Evolutionary conservation across 805 yeast species (phyloP), one percentile per base, ranked within the genome.

Genomic region (Wickerhamiella kurtzmanii): DNA sequence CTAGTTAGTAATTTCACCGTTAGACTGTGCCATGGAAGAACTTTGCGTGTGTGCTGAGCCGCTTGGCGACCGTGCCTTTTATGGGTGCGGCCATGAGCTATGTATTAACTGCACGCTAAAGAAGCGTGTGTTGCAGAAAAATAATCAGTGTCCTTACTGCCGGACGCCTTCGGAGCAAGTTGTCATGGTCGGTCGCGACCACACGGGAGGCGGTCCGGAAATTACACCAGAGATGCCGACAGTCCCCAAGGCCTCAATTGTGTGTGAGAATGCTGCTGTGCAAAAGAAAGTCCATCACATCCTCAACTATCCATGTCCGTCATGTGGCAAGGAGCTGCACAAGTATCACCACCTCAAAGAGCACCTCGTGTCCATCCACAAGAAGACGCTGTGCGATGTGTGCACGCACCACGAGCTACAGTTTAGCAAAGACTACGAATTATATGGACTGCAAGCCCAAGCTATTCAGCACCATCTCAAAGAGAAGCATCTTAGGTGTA

Each of bases 41-140:
- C 88, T 96, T 70, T 65, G 87, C 19, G 83, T 92, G 48, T 92
- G 99, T 67, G 92, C 96, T 0, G 81, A 83, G 41, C 67, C 67
- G 25, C 70, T 86, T 22, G 53, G 56, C n/a, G 74, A 71, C 54
- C 77, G 79, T 2, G 85, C 94, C 0, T 58, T 82, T 8, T 74
- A 92, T 1, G 83, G 86, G 0, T 92, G 99, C 64, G 78, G 80
- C 56, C 97, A 92, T 60, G 73, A 70, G 32, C 77, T 87, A 0
- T 92, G 99, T 63, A 84, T 86, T 59, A 65, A 62, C 41, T 92
- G 99, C 67, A 70, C 85, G 0, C 74, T 89, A 53, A 72, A 96
- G 53, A 87, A 86, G 58, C 69, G 96, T 40, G 88, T 87, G 0
- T 65, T 89, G 15, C 87, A 82, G 64, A 71, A 74, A 20, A 85